A percentile compares a stretch with the other conserved stretches of the same genome.
Conservation (phyloP, 2,329 filamentous ascomycete genomes). For the Pseudovirgaria hyperparasitica region DNA sequence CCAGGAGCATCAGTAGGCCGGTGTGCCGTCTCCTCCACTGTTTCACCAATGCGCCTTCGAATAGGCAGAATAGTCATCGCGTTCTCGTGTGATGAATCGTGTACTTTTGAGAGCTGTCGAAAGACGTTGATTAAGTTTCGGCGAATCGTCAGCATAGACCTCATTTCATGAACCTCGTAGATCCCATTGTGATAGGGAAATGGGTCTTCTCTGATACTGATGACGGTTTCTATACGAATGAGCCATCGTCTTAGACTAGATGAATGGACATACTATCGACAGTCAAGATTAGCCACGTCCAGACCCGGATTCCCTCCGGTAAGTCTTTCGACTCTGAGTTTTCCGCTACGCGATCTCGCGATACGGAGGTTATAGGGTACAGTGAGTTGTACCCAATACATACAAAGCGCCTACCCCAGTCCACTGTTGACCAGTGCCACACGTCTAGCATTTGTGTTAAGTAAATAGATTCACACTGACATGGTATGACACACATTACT, state of each 20-base stretch:
- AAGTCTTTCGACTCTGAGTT: slow-evolving; percentile 21
- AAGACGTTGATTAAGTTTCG: slow-evolving; percentile 50
- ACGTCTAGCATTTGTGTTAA: too few relatives aligned
- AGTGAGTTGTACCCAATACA: slow-evolving; percentile 61
- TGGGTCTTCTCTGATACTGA: slow-evolving; percentile 54
- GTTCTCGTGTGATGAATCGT: slow-evolving; percentile 26
- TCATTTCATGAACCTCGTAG: slow-evolving; percentile 29
- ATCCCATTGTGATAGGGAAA: slow-evolving; percentile 26
- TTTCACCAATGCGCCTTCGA: slow-evolving; percentile 30
- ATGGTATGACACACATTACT: too few relatives aligned
- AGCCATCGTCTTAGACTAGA: background rate
- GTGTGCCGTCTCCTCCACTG: slow-evolving; percentile 33
- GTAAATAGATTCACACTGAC: too few relatives aligned
- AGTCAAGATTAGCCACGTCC: slow-evolving; percentile 61
- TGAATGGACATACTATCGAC: slow-evolving; percentile 40
- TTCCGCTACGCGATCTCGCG: slow-evolving; percentile 14
- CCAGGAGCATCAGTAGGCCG: slow-evolving; percentile 42
- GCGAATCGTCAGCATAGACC: slow-evolving; percentile 38
- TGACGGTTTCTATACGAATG: slow-evolving; percentile 43
- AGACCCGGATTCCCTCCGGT: slow-evolving; percentile 43
- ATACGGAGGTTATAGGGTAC: slow-evolving; percentile 27
- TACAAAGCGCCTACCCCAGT: slow-evolving; percentile 52
- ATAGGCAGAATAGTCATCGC: slow-evolving; percentile 32
- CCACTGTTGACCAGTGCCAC: slow-evolving; percentile 65
- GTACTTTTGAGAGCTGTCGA: slow-evolving; percentile 44